Percentiles rank a stretch among this genome's conserved stretches.
Conservation (phyloP, 2,329 filamentous ascomycete species). For the Penicillium brasilianum region DNA sequence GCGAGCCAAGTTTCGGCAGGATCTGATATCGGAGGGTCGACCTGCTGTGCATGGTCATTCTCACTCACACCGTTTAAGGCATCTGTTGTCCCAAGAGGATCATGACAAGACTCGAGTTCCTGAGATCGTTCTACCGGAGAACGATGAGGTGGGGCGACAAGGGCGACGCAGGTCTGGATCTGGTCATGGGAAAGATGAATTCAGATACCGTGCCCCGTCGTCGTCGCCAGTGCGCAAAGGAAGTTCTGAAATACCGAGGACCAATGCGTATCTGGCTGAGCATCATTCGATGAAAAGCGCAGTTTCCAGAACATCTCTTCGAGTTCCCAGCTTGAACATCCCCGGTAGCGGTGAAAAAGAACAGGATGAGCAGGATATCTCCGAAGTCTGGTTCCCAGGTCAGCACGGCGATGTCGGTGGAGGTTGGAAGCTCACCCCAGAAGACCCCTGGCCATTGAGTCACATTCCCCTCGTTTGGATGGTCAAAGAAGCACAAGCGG, state of each 20-base stretch:
- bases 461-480: conserved; percentile 73
- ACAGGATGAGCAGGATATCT: conserved; percentile 62
- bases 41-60: conserved; percentile 18
- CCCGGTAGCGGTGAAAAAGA: conserved; percentile 5
- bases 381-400: conserved; percentile 74
- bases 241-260: conserved; percentile 9
- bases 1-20: conserved; percentile 61
- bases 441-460: conserved; percentile 62
- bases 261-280: conserved; percentile 13
- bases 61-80: conserved; percentile 29
- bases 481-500: conserved; percentile 64
- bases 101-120: conserved; percentile 13
- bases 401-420: conserved; percentile 77
- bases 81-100: conserved; percentile 6
- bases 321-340: conserved; percentile 7
- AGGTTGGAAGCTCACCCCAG: conserved; percentile 64
- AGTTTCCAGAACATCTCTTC: conserved; percentile 13
- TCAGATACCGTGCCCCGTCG: conserved; percentile 17
- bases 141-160: not conserved
- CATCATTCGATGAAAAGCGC: conserved; percentile 14
- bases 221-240: conserved; percentile 11
- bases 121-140: conserved; percentile 9
- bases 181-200: conserved; percentile 6
- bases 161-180: not conserved
- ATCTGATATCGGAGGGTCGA: conserved; percentile 52